These are phyloP conservation scores for Pythium utonaiense DNA, from an alignment of 352 stramenopile species.

Conservation along the genomic window DNA sequence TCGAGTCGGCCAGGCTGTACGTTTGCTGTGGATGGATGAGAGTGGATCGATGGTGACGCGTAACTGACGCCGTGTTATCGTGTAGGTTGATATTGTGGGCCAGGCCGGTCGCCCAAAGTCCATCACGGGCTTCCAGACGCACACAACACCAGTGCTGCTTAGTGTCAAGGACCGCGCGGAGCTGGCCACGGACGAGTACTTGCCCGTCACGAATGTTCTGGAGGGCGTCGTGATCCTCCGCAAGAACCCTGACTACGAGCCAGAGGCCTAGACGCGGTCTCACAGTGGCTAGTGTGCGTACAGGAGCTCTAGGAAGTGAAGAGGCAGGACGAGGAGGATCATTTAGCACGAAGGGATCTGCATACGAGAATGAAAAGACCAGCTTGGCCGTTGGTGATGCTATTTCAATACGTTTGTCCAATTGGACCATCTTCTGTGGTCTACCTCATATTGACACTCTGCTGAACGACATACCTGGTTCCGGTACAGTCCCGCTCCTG, in stretches of 20 bases:
- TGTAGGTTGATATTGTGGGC: constrained; percentile 96
- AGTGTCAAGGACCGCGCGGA: constrained; percentile 97
- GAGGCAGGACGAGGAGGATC: constrained; percentile 1
- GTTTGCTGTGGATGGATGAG: too few relatives aligned
- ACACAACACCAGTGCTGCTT: constrained; percentile 98
- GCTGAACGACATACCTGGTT: constrained; percentile 2
- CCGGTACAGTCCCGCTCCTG: constrained; percentile 1
- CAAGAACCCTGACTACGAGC: constrained; percentile 94
- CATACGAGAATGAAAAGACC: background rate
- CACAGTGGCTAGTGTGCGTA: background rate
- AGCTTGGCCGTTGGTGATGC: background rate
- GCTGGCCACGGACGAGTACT: constrained; percentile 97
- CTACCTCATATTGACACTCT: too few relatives aligned
- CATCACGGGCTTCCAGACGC: constrained; percentile 99
- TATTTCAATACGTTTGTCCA: background rate
- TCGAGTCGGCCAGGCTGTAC: constrained; percentile 97
- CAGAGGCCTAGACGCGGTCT: constrained; percentile 52
- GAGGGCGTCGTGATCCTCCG: constrained; percentile 98
- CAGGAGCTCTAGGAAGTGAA: background rate
- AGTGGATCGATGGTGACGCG: too few relatives aligned
- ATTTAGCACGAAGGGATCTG: constrained; percentile 5
- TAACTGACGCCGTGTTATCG: background rate
- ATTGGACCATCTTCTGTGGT: too few relatives aligned
- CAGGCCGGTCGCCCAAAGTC: constrained; percentile 98
- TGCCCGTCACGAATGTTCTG: constrained; percentile 94